These are phyloP conservation scores for Salix udensis DNA, from an alignment of 345 rosid species.

Conservation along the genomic window DNA sequence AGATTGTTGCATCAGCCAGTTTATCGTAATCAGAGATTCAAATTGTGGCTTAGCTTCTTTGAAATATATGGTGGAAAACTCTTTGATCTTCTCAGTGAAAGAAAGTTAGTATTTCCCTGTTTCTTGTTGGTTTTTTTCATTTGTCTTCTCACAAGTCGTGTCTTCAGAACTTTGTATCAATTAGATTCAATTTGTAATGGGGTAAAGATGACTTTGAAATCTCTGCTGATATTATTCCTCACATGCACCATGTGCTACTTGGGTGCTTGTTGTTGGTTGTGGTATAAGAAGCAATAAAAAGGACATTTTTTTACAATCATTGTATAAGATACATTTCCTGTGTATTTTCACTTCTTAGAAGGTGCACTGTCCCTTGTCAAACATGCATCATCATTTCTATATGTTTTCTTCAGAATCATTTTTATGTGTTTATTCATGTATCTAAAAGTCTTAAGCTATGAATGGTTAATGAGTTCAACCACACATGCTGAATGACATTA, in stretches of 20 bases:
- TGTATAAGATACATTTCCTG: neutral
- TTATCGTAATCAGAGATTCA: conserved; percentile 75
- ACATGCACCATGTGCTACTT: neutral
- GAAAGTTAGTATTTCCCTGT: conserved; percentile 55
- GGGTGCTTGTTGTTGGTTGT: neutral
- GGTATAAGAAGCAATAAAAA: neutral
- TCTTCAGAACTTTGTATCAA: neutral
- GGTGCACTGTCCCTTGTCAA: neutral
- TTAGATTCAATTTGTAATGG: neutral
- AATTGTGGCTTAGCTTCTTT: conserved; percentile 93
- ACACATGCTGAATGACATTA: conserved; percentile 11
- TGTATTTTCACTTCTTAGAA: neutral
- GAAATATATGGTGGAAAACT: conserved; percentile 99
- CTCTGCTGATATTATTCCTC: neutral
- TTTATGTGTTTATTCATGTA: neutral
- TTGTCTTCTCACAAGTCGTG: conserved; percentile 4
- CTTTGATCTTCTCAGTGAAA: conserved; percentile 82
- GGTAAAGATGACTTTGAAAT: conserved; percentile 1
- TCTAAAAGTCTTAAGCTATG: neutral
- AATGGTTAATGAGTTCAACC: conserved; percentile 4
- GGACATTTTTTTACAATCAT: neutral
- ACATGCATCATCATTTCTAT: neutral
- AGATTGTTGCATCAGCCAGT: conserved; percentile 81
- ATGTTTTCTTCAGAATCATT: neutral
- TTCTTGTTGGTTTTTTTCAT: conserved; percentile 5